Evolutionary conservation across 2,329 filamentous ascomycete genomes (phyloP).

Genomic region (Cryphonectria radicalis): DNA sequence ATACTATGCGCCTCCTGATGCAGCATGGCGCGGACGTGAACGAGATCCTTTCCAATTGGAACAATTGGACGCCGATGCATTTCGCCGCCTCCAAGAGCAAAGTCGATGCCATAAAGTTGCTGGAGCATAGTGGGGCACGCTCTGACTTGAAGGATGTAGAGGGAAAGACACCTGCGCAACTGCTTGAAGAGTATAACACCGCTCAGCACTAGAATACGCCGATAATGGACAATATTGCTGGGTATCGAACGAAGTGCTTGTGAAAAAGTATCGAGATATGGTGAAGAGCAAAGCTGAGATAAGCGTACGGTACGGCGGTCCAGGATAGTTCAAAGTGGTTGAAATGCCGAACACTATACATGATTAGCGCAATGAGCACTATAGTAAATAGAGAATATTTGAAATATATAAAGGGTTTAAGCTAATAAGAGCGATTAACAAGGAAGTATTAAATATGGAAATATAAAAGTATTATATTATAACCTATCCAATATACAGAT

Average conservation of each 20-base stretch:
- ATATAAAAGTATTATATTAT: no score
- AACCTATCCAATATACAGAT: no score
- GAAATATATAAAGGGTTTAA: no score
- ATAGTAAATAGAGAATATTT: no score
- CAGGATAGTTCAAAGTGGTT: background rate
- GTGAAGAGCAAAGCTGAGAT: slow-evolving; percentile 10
- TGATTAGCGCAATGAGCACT: background rate
- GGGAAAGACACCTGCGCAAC: slow-evolving; percentile 19
- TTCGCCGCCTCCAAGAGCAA: slow-evolving; percentile 15
- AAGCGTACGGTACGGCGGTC: slow-evolving; percentile 1
- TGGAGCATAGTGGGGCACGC: slow-evolving; percentile 19
- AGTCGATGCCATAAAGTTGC: slow-evolving; percentile 21
- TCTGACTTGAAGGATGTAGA: slow-evolving; percentile 20
- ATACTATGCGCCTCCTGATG: slow-evolving; percentile 20
- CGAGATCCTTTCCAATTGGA: slow-evolving; percentile 3
- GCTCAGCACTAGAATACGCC: slow-evolving; percentile 4
- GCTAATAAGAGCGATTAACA: no score
- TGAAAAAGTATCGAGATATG: background rate
- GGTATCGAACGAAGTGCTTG: slow-evolving; percentile 4
- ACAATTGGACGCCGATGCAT: slow-evolving; percentile 21
- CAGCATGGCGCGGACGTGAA: slow-evolving; percentile 12
- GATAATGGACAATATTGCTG: slow-evolving; percentile 3
- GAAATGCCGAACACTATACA: background rate
- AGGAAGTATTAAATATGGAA: no score
- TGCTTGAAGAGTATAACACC: slow-evolving; percentile 14